phyloP scores from a whole-genome alignment of 768 basidiomycete species.

The Chalciporus sphaerocephalus region DNA sequence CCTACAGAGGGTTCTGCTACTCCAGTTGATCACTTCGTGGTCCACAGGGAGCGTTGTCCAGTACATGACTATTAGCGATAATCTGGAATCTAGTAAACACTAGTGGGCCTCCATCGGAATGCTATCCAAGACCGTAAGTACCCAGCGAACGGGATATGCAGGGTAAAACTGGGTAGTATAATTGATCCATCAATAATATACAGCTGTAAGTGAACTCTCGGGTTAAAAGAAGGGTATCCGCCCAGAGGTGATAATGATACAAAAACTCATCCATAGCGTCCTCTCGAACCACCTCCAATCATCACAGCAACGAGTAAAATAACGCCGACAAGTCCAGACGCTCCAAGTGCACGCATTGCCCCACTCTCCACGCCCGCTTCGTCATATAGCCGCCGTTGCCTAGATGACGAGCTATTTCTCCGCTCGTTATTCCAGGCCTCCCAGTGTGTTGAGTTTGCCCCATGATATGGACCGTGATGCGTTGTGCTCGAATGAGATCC shows the following conservation, averaged over 20 bases:
- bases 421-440: constrained; percentile 1
- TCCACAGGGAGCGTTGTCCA: too few relatives aligned
- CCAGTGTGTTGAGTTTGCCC: constrained; percentile 2
- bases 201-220: too few relatives aligned
- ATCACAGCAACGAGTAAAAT: constrained; percentile 24
- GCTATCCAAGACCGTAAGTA: too few relatives aligned
- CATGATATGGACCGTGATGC: constrained; percentile 5
- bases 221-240: not conserved
- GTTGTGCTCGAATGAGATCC: not conserved
- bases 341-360: constrained; percentile 23
- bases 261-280: constrained; percentile 8
- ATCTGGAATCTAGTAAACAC: too few relatives aligned
- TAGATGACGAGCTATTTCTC: constrained; percentile 1
- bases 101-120: too few relatives aligned
- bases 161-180: too few relatives aligned
- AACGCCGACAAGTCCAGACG: constrained; percentile 25
- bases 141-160: too few relatives aligned
- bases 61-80: too few relatives aligned
- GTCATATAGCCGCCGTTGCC: constrained; percentile 17
- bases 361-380: constrained; percentile 24
- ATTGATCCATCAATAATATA: too few relatives aligned
- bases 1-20: too few relatives aligned
- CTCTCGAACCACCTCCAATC: constrained; percentile 13
- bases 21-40: too few relatives aligned
- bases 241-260: not conserved